A percentile compares a stretch with the other conserved stretches of the same genome.
phyloP scores from a whole-genome alignment of 2,329 filamentous ascomycete species.

The Plectosphaerella sp. region DNA sequence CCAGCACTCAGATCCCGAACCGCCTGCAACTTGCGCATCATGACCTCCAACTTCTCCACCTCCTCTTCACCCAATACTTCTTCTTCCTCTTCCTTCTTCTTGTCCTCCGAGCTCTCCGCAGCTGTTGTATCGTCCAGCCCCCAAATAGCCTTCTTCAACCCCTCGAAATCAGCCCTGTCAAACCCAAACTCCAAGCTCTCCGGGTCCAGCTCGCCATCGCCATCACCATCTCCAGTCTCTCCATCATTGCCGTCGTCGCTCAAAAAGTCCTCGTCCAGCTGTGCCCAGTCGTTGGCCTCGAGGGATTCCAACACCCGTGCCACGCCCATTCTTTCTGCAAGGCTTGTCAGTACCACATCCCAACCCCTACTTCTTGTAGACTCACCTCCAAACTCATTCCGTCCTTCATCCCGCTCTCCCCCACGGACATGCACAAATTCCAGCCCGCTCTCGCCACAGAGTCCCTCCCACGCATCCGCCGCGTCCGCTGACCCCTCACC shows the following conservation, averaged over 20 bases:
- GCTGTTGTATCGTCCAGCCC: constrained; percentile 20
- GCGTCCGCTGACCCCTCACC: constrained; percentile 29
- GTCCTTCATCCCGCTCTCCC: constrained; percentile 27
- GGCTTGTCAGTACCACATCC: neutral
- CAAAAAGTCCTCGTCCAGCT: constrained; percentile 17
- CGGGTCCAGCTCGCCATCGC: constrained; percentile 33
- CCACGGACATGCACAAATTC: constrained; percentile 57
- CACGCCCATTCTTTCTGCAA: constrained; percentile 53
- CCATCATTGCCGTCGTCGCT: constrained; percentile 21
- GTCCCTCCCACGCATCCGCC: constrained; percentile 57
- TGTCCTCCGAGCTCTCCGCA: constrained; percentile 9
- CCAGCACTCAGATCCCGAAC: constrained; percentile 55
- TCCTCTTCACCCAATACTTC: constrained; percentile 40
- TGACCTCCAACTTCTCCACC: constrained; percentile 54
- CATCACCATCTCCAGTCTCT: constrained; percentile 22
- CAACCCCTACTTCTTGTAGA: constrained; percentile 3
- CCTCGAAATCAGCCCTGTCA: constrained; percentile 48
- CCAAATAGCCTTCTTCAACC: constrained; percentile 48
- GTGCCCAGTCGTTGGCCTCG: constrained; percentile 61
- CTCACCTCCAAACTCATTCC: constrained; percentile 58
- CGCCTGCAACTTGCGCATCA: constrained; percentile 62
- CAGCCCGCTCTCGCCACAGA: constrained; percentile 51
- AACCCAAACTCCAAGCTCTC: constrained; percentile 48
- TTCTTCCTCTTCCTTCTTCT: constrained; percentile 11
- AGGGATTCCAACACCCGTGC: constrained; percentile 56